phyloP scores from a whole-genome alignment of 805 yeast genomes.

The Brettanomyces bruxellensis region DNA sequence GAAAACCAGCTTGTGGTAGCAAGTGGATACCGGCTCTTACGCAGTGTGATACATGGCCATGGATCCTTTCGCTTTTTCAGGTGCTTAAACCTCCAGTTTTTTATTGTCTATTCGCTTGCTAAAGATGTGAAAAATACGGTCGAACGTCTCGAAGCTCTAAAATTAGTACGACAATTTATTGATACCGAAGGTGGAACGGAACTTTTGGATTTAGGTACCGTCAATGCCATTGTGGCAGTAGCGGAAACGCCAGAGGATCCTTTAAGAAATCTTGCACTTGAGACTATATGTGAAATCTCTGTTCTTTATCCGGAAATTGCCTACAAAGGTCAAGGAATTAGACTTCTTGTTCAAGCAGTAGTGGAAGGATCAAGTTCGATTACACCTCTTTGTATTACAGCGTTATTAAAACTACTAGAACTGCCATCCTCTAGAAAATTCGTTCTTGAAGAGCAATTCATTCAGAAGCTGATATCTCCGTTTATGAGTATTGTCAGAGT shows the following conservation, averaged over 20 bases:
- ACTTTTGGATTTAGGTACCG: conserved; percentile 23
- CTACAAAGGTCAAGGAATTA: conserved; percentile 35
- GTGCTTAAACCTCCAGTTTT: conserved; percentile 48
- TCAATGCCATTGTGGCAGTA: conserved; percentile 16
- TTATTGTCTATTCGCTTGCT: conserved; percentile 55
- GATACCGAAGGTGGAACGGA: conserved; percentile 44
- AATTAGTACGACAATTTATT: conserved; percentile 54
- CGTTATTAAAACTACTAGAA: conserved; percentile 50
- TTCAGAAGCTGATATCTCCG: conserved; percentile 55
- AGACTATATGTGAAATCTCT: conserved; percentile 44
- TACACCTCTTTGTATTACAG: conserved; percentile 33
- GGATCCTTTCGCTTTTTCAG: conserved; percentile 35
- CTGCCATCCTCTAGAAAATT: conserved; percentile 41
- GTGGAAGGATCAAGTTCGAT: conserved; percentile 45
- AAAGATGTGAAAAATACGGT: conserved; percentile 36
- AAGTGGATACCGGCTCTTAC: conserved; percentile 65
- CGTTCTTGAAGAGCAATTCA: conserved; percentile 52
- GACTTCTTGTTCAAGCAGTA: conserved; percentile 34
- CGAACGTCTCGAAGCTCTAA: conserved; percentile 74
- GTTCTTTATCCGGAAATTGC: conserved; percentile 35
- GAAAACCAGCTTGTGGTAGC: conserved; percentile 56
- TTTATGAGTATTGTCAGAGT: conserved; percentile 54
- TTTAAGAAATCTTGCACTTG: conserved; percentile 40
- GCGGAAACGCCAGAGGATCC: conserved; percentile 48
- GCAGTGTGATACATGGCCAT: conserved; percentile 49